These are phyloP conservation scores for Gelatoporia subvermispora DNA, from an alignment of 768 basidiomycete species.

Conservation along the genomic window DNA sequence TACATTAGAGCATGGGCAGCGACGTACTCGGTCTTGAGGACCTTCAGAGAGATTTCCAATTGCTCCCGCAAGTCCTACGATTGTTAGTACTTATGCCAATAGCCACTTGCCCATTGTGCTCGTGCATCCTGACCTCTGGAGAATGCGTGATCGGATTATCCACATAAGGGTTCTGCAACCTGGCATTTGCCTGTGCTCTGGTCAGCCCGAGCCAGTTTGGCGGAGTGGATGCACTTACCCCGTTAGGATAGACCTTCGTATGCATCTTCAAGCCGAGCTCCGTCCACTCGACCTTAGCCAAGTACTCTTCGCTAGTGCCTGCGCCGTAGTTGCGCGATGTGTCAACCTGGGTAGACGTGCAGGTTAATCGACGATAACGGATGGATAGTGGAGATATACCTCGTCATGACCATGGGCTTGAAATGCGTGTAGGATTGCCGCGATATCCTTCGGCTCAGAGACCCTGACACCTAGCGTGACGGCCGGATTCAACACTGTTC, in stretches of 20 bases:
- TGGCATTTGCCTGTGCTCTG: slow-evolving; percentile 9
- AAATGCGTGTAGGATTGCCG: slow-evolving; percentile 50
- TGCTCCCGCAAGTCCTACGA: slow-evolving; percentile 30
- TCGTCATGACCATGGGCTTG: slow-evolving; percentile 52
- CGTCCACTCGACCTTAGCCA: slow-evolving; percentile 49
- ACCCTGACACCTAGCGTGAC: slow-evolving; percentile 34
- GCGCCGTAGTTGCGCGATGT: slow-evolving; percentile 21
- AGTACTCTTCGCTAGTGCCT: slow-evolving; percentile 31
- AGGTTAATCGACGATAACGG: too few relatives aligned
- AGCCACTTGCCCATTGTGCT: background rate
- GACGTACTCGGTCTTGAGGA: slow-evolving; percentile 42
- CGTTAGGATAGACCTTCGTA: slow-evolving; percentile 40
- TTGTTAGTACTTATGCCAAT: background rate
- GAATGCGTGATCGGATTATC: slow-evolving; percentile 12
- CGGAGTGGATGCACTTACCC: background rate
- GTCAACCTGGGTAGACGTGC: slow-evolving; percentile 21
- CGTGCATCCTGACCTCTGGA: slow-evolving; percentile 13
- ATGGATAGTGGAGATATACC: too few relatives aligned
- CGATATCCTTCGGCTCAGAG: slow-evolving; percentile 41
- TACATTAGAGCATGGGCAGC: too few relatives aligned
- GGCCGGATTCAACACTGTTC: too few relatives aligned
- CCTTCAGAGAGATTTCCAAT: slow-evolving; percentile 32
- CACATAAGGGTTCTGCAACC: slow-evolving; percentile 1
- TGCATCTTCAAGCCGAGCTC: slow-evolving; percentile 49
- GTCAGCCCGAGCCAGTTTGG: background rate